These are phyloP conservation scores for Tolypocladium ovalisporum DNA, from an alignment of 2,329 filamentous ascomycete species.

Conservation along the genomic window DNA sequence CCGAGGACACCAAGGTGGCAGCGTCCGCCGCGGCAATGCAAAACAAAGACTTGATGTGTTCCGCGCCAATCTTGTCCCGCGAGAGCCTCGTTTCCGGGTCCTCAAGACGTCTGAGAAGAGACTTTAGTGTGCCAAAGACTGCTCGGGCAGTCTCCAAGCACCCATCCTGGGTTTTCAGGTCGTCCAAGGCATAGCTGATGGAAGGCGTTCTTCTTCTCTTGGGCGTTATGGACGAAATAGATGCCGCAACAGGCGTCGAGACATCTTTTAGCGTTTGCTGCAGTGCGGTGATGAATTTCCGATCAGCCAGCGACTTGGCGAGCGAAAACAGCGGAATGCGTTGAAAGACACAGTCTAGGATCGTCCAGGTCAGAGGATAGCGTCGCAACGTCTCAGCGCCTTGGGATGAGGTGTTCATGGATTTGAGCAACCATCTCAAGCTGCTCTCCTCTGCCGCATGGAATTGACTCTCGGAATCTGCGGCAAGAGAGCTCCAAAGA, in stretches of 20 bases:
- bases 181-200: slow-evolving; percentile 25
- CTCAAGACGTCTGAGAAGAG: slow-evolving; percentile 35
- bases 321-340: slow-evolving; percentile 59
- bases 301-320: slow-evolving; percentile 60
- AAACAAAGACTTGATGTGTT: slow-evolving; percentile 48
- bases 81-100: slow-evolving; percentile 20
- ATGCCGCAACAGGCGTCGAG: slow-evolving; percentile 20
- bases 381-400: slow-evolving; percentile 42
- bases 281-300: slow-evolving; percentile 55
- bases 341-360: slow-evolving; percentile 49
- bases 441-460: slow-evolving; percentile 46
- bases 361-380: slow-evolving; percentile 47
- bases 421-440: slow-evolving; percentile 52
- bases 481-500: slow-evolving; percentile 38
- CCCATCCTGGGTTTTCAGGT: slow-evolving; percentile 25
- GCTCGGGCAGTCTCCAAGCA: slow-evolving; percentile 36
- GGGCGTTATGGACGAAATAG: slow-evolving; percentile 13
- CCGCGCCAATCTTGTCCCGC: slow-evolving; percentile 40
- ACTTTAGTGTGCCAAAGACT: slow-evolving; percentile 34
- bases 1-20: slow-evolving; percentile 30
- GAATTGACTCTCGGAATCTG: slow-evolving; percentile 29
- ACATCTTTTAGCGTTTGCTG: slow-evolving; percentile 54
- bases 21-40: slow-evolving; percentile 36
- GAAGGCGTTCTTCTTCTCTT: slow-evolving; percentile 36
- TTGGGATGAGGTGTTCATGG: slow-evolving; percentile 38